Evolutionary conservation across 345 rosid genomes (phyloP).

Genomic region (Balakata baccata): DNA sequence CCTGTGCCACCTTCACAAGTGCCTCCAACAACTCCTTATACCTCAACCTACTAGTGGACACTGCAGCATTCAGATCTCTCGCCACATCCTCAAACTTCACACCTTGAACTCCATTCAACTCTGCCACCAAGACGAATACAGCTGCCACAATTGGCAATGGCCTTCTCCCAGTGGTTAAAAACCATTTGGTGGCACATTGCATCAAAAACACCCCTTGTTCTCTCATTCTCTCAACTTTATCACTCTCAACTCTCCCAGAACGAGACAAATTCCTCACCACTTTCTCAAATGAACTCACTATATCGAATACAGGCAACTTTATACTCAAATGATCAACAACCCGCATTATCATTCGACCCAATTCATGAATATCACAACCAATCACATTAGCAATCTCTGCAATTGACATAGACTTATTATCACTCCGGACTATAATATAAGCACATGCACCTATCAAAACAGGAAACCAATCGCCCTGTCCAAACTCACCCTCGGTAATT

Average conservation of each 20-base stretch:
- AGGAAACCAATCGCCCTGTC: conserved; percentile 63
- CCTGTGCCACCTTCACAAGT: conserved; percentile 63
- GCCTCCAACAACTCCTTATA: conserved; percentile 59
- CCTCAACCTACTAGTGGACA: conserved; percentile 44
- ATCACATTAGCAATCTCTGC: conserved; percentile 43
- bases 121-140: conserved; percentile 56
- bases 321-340: conserved; percentile 54
- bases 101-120: conserved; percentile 49
- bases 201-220: conserved; percentile 69
- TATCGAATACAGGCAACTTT: conserved; percentile 50
- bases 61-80: conserved; percentile 32
- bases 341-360: conserved; percentile 66
- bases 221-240: conserved; percentile 41
- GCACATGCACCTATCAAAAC: conserved; percentile 67
- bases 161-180: conserved; percentile 65
- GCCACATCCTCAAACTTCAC: conserved; percentile 56
- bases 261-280: conserved; percentile 28
- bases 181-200: conserved; percentile 77
- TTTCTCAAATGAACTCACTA: conserved; percentile 47
- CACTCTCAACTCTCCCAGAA: conserved; percentile 36
- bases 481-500: conserved; percentile 65
- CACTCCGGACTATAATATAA: conserved; percentile 52
- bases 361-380: conserved; percentile 55
- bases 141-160: conserved; percentile 75
- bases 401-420: conserved; percentile 44